Base-by-base conservation (phyloP, 2,329 filamentous ascomycete genomes). In the Cryoendolithus antarcticus region DNA sequence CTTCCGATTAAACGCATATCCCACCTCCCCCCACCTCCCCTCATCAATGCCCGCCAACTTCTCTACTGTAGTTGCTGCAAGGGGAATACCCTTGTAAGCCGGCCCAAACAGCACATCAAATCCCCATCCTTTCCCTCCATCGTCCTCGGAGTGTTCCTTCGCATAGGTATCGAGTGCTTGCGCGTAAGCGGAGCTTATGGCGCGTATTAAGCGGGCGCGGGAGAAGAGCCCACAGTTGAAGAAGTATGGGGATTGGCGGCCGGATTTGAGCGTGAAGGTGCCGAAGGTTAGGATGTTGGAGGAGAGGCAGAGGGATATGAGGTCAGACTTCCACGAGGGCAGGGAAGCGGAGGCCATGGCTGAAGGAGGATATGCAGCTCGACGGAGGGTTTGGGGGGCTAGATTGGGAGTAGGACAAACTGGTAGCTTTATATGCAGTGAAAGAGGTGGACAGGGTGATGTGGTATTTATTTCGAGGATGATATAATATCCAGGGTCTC, bases 181-280 rank as follows among this genome's bases (percentile, higher is more conserved):
- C 2, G 89, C 89, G 62, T 89, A 96, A 43, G 89, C 86, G 31
- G 77, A 73, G 38, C 82, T 75, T 50, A 94, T 83, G 41, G 86
- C 77, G 46, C 74, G 74, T 47, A 93, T 76, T 24, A 94, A 75
- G 45, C 79, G 72, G 13, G 81, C 82, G 38, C 79, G 80, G 70
- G 91, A 86, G 65, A 96, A 93, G 54, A 84, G 77, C 44, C 88
- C 86, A 34, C 88, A 86, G 63, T 94, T 95, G 77, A 96, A 93
- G 71, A 96, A 96, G 73, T 96, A 96, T 32, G 91, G 91, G 9
- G 86, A 94, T 53, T 60, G 71, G 55, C 89, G 84, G 64, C 85
- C 84, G 39, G 88, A 95, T 68, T 98, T 98, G 58, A 98, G 77
- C 52, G 81, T 83, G 66, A 85, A 91, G 58, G 72, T 77, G 61